phyloP scores from a whole-genome alignment of 208 protist species.

The Porcisia hertigi region DNA sequence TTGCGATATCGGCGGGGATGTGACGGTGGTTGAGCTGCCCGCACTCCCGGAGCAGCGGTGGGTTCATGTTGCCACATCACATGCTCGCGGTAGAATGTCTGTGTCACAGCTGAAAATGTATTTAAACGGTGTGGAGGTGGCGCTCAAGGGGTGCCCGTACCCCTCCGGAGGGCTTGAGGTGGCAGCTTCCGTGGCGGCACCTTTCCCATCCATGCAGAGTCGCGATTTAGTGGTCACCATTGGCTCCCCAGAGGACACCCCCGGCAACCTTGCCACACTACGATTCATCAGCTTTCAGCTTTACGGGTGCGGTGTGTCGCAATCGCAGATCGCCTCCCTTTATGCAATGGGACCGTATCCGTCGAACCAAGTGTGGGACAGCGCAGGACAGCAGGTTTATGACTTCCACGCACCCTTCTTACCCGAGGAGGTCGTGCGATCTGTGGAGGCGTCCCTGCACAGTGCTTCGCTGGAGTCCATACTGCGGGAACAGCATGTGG shows the following conservation, averaged over 20 bases:
- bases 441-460: slow-evolving; percentile 30
- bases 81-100: slow-evolving; percentile 41
- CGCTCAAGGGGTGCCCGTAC: slow-evolving; percentile 28
- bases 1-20: slow-evolving; percentile 31
- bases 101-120: slow-evolving; percentile 42
- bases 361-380: slow-evolving; percentile 28
- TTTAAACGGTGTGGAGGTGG: slow-evolving; percentile 49
- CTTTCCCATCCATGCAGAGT: slow-evolving; percentile 24
- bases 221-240: slow-evolving; percentile 41
- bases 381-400: slow-evolving; percentile 22
- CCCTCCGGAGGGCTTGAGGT: slow-evolving; percentile 29
- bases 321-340: slow-evolving; percentile 39
- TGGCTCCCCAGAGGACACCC: slow-evolving; percentile 31
- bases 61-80: slow-evolving; percentile 50
- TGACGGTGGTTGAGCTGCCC: slow-evolving; percentile 40
- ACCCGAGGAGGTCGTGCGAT: slow-evolving; percentile 35
- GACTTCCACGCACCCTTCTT: slow-evolving; percentile 36
- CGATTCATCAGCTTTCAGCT: slow-evolving; percentile 54
- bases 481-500: slow-evolving; percentile 21
- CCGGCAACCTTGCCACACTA: slow-evolving; percentile 22
- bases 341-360: slow-evolving; percentile 39
- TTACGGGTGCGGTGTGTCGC: slow-evolving; percentile 38
- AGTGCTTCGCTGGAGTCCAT: slow-evolving; percentile 15
- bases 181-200: slow-evolving; percentile 20
- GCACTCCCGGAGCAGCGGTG: slow-evolving; percentile 48